Base-by-base conservation (phyloP, 2,329 filamentous ascomycete species). In the Alternaria gaisen region DNA sequence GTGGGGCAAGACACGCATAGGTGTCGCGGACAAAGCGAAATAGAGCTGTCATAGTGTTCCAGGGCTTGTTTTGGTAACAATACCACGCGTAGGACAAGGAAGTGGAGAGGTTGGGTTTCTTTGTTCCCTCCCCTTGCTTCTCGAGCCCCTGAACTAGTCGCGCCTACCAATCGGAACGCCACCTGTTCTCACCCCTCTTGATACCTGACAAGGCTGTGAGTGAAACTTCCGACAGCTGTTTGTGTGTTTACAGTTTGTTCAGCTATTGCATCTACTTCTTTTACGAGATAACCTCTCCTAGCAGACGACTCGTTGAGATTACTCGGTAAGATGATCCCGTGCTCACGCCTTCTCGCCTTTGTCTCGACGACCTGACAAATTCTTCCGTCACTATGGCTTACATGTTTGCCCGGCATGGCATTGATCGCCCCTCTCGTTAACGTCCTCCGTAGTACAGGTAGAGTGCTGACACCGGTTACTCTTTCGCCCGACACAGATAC, bases 1-100 rank as follows among this genome's bases (percentile, higher is more conserved):
- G 32, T 59, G 56, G 56, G 51, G 51, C 9, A 59, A 59, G 56
- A 59, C 56, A 7, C 42, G 43, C 14, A 43, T 59, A 12, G 56
- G 34, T 16, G 43, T 59, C 20, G 22, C 36, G 28, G 24, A 43
- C 4, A 50, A 50, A 20, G 32, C 32, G 24, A 24, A 38, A 10
- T 36, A 50, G 32, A 42, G 20, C 40, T 2, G 40, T 24, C 11
- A 6, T 16, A 24, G 1, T 42, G 12, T 24, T 24, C 4, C 20
- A 24, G 11, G 20, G 40, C 40, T 42, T 24, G 20, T 42, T 42
- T 16, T 9, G 40, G 12, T 3, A 24, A 24, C 7, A 24, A 9
- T 42, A 12, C 40, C 12, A 42, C 20, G 6, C 40, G 30, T 22
- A 4, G 14, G 22, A 24, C 14, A 30, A n/a, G 46, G 14, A 34